Conservation (phyloP, 208 protist species). For the Trypanosoma cruzi region DNA sequence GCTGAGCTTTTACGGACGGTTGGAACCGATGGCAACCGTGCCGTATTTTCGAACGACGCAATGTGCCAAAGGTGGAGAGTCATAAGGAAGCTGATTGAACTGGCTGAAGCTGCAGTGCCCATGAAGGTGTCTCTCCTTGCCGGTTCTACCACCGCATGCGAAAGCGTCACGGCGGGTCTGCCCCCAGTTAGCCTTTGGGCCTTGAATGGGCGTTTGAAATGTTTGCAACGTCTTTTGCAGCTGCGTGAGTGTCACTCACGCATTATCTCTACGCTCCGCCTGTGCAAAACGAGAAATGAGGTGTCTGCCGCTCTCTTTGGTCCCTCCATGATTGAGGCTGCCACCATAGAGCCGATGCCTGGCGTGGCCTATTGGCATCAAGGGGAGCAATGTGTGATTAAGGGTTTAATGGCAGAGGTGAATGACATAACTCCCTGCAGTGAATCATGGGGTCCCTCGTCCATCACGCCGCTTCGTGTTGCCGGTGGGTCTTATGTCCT, state of each 20-base stretch:
- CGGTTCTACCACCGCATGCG: slow-evolving; percentile 1
- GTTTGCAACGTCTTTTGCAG: slow-evolving; percentile 50
- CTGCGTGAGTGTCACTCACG: slow-evolving; percentile 36
- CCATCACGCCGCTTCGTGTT: slow-evolving; percentile 44
- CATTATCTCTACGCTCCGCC: slow-evolving; percentile 40
- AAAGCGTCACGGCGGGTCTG: background rate
- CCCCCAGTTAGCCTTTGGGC: slow-evolving; percentile 34
- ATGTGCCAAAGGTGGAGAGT: slow-evolving; percentile 6
- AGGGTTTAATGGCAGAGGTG: slow-evolving; percentile 33
- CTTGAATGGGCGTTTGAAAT: slow-evolving; percentile 39
- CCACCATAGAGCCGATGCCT: slow-evolving; percentile 47
- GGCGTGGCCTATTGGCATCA: slow-evolving; percentile 42
- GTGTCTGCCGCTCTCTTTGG: slow-evolving; percentile 36
- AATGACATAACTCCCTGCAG: slow-evolving; percentile 37
- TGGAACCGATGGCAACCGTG: no score
- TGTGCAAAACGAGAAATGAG: slow-evolving; percentile 23
- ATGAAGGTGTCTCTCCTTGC: slow-evolving; percentile 36
- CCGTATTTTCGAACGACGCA: background rate
- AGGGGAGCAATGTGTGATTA: slow-evolving; percentile 50
- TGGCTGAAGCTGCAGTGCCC: slow-evolving; percentile 67
- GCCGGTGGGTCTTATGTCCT: slow-evolving; percentile 63
- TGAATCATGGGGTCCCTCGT: slow-evolving; percentile 54
- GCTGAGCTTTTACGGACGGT: background rate
- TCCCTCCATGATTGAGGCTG: slow-evolving; percentile 17
- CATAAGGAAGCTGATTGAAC: slow-evolving; percentile 42